A percentile compares a stretch with the other conserved stretches of the same genome.
Conservation (phyloP, 805 yeast species). For the Schwanniomyces pseudopolymorphus region DNA sequence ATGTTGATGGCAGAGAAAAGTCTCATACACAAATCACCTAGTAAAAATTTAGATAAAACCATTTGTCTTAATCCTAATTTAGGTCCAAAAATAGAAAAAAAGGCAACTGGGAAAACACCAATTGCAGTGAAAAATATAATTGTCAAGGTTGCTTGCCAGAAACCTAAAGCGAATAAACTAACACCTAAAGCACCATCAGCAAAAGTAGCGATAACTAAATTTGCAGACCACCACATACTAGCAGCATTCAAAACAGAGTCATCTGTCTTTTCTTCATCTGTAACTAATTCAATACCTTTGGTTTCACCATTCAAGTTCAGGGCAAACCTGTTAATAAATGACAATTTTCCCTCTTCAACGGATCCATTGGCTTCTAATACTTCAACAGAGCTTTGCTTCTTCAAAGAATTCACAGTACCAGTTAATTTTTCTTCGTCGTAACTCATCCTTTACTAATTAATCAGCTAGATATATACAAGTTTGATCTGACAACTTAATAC, state of each 20-base stretch:
- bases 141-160: constrained; percentile 67
- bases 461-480: background rate
- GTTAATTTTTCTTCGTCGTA: background rate
- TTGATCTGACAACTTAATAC: background rate
- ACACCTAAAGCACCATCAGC: constrained; percentile 68
- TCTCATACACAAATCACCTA: constrained; percentile 75
- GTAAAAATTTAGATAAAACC: constrained; percentile 73
- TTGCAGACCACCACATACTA: constrained; percentile 90
- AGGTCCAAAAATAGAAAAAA: constrained; percentile 80
- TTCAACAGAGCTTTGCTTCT: background rate
- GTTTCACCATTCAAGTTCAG: constrained; percentile 41
- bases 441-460: background rate
- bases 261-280: constrained; percentile 75
- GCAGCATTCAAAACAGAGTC: constrained; percentile 68
- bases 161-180: constrained; percentile 62
- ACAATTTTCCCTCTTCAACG: constrained; percentile 15
- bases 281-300: constrained; percentile 78
- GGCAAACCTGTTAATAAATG: constrained; percentile 33
- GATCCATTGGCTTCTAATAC: background rate
- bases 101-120: constrained; percentile 81
- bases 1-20: constrained; percentile 75
- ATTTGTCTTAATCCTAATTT: constrained; percentile 86
- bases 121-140: constrained; percentile 72
- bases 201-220: constrained; percentile 80
- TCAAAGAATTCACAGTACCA: background rate